Evolutionary conservation across 1,139 yeast genomes (phyloP).

Genomic region (Suhomyces choctaworum): DNA sequence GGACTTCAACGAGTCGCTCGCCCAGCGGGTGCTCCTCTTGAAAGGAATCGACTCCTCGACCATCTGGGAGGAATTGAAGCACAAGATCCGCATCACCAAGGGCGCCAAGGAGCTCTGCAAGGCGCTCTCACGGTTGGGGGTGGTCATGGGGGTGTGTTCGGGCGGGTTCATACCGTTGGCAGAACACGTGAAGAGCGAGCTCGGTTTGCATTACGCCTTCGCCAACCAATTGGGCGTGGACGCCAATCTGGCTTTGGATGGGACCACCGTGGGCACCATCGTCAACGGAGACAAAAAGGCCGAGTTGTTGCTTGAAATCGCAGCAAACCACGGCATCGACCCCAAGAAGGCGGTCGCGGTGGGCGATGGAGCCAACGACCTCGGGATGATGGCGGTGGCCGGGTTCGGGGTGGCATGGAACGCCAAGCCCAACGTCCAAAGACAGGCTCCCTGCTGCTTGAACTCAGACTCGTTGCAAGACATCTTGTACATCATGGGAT

Average conservation of each 20-base stretch:
- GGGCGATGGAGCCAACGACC: slow-evolving; percentile 97
- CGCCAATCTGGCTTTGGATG: slow-evolving; percentile 59
- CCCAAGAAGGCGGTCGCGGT: slow-evolving; percentile 71
- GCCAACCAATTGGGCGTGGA: slow-evolving; percentile 74
- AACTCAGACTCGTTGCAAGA: slow-evolving; percentile 72
- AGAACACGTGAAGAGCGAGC: slow-evolving; percentile 60
- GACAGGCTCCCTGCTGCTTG: slow-evolving; percentile 75
- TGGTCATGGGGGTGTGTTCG: slow-evolving; percentile 80
- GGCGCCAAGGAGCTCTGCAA: slow-evolving; percentile 77
- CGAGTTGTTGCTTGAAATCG: slow-evolving; percentile 64
- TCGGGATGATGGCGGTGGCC: slow-evolving; percentile 87
- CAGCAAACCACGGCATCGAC: slow-evolving; percentile 59
- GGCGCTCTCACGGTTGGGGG: slow-evolving; percentile 61
- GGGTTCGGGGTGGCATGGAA: slow-evolving; percentile 98
- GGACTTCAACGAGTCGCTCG: slow-evolving; percentile 82
- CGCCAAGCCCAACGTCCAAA: slow-evolving; percentile 91
- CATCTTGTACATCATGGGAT: slow-evolving; percentile 79
- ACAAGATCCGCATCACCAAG: slow-evolving; percentile 68
- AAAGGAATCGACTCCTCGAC: slow-evolving; percentile 74
- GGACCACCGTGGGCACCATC: slow-evolving; percentile 65
- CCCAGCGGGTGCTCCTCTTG: slow-evolving; percentile 70
- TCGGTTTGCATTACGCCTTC: slow-evolving; percentile 81
- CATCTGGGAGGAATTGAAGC: slow-evolving; percentile 78
- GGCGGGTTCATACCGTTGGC: slow-evolving; percentile 97
- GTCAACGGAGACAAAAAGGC: slow-evolving; percentile 90